Evolutionary conservation across 768 basidiomycete species (phyloP), one percentile per base, ranked within the genome.

Genomic region (Candolleomyces efflorescens): DNA sequence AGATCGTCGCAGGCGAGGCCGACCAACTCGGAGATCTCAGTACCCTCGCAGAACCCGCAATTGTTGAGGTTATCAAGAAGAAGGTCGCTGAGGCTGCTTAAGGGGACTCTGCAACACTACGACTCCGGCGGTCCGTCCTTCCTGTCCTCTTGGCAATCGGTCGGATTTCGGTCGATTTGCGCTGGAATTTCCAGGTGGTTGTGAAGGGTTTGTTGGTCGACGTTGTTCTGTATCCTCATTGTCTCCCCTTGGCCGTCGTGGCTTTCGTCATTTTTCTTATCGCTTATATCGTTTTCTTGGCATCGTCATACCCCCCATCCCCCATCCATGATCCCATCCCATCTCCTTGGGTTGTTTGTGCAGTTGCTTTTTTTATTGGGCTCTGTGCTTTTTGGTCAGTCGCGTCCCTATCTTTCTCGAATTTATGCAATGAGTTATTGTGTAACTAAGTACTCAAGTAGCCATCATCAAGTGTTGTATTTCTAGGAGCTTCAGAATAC

Each of bases 11-110:
- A 0, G 92, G 92, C 41, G 94, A 98, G 70, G 92, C 86, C 7
- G 96, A 99, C 70, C 91, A 97, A 71, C 84, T 98, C 43, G 96
- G 96, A 50, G 96, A 98, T 74, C 82, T 98, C 38, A 91, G 89
- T 63, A 98, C 96, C 6, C 80, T 96, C 48, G 95, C 93, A 3
- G 94, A 98, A 62, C 95, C 95, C 3, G 70, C 74, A 6, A 78
- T 95, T 47, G 92, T 98, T 20, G 94, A 97, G 48, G 70, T 80
- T 45, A 94, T 95, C 75, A 92, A 91, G 79, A 68, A 75, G 65
- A 92, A 87, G 74, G 89, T 94, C 48, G 84, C 85, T 2, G 75
- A 73, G 67, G 67, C 62, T 37, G 47, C 50, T 54, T 68, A 50
- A 59, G 48, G 32, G 32, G 20, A 22, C 9, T 13, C 7, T 22